Conservation (phyloP, 1,284 basidiomycete species). For the Naganishia sp. region DNA sequence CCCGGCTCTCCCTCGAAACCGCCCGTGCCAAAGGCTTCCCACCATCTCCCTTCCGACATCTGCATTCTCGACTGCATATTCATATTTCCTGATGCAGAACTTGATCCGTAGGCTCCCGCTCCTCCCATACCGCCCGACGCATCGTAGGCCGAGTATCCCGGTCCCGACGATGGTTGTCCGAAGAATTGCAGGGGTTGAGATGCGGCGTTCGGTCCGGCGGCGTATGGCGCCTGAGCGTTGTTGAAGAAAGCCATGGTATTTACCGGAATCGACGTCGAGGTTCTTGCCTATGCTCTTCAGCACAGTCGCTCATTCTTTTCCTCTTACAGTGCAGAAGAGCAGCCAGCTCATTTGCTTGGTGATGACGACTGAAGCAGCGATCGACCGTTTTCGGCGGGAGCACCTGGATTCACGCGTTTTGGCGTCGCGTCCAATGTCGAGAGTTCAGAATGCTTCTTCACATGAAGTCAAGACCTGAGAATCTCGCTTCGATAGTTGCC, state of each 20-base stretch:
- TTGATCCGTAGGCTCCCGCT: constrained; percentile 14
- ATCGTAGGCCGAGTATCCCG: constrained; percentile 21
- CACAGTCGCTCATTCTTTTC: neutral
- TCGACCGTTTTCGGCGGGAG: neutral
- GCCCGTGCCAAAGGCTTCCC: constrained; percentile 92
- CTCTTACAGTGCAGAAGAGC: neutral
- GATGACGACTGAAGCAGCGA: constrained; percentile 10
- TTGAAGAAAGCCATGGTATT: constrained; percentile 32
- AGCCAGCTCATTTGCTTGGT: neutral
- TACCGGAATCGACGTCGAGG: neutral
- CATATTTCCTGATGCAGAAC: constrained; percentile 40
- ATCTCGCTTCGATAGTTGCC: neutral
- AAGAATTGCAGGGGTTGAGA: constrained; percentile 32
- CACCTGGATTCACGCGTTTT: neutral
- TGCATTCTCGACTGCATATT: constrained; percentile 58
- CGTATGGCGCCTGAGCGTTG: constrained; percentile 19
- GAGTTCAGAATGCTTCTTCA: neutral
- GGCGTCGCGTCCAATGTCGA: constrained; percentile 1
- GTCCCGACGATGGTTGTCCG: constrained; percentile 27
- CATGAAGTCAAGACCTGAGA: neutral
- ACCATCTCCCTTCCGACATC: constrained; percentile 73
- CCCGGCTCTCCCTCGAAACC: constrained; percentile 94
- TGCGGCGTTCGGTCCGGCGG: constrained; percentile 2
- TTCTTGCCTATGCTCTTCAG: neutral
- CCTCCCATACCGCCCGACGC: constrained; percentile 33